Conservation (phyloP, 495 filamentous ascomycete genomes). For the Podospora appendiculata region DNA sequence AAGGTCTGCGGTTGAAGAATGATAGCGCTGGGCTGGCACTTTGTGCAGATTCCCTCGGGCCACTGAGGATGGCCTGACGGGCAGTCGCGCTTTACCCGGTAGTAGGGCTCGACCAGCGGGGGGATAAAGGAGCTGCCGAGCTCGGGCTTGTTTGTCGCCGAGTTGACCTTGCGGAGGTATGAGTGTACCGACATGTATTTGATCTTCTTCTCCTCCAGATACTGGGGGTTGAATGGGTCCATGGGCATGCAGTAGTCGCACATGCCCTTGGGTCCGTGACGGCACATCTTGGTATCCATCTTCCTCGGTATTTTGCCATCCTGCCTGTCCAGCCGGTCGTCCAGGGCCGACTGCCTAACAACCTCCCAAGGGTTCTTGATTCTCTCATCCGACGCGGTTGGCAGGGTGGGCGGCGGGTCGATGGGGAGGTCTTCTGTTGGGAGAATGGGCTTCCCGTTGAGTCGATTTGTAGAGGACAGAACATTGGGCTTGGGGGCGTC, state of each 20-base stretch:
- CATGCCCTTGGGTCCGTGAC: slow-evolving; percentile 94
- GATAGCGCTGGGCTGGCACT: slow-evolving; percentile 97
- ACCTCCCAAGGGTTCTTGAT: slow-evolving; percentile 92
- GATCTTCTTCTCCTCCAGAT: slow-evolving; percentile 92
- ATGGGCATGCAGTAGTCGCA: slow-evolving; percentile 99
- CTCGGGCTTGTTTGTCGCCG: slow-evolving; percentile 92
- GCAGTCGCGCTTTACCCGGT: slow-evolving; percentile 79
- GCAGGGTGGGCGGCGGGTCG: slow-evolving; percentile 41
- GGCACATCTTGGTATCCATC: slow-evolving; percentile 81
- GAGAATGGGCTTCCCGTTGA: slow-evolving; percentile 73
- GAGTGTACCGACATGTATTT: slow-evolving; percentile 97
- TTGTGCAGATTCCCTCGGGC: slow-evolving; percentile 98
- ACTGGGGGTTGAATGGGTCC: slow-evolving; percentile 83
- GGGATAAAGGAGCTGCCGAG: slow-evolving; percentile 90
- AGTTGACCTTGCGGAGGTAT: slow-evolving; percentile 88
- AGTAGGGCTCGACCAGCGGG: slow-evolving; percentile 88
- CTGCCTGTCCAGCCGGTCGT: slow-evolving; percentile 75
- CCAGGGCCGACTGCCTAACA: slow-evolving; percentile 76
- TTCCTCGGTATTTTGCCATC: slow-evolving; percentile 87
- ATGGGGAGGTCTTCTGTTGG: slow-evolving; percentile 60
- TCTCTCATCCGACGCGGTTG: slow-evolving; percentile 46
- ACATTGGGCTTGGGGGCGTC: slow-evolving; percentile 31
- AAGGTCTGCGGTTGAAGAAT: slow-evolving; percentile 88
- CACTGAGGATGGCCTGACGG: slow-evolving; percentile 88
- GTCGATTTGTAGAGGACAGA: slow-evolving; percentile 44